Percentiles rank a stretch among this genome's conserved stretches.
Conservation (phyloP, 371 early-diverging fungal genomes). For the Cladochytrium tenue region DNA sequence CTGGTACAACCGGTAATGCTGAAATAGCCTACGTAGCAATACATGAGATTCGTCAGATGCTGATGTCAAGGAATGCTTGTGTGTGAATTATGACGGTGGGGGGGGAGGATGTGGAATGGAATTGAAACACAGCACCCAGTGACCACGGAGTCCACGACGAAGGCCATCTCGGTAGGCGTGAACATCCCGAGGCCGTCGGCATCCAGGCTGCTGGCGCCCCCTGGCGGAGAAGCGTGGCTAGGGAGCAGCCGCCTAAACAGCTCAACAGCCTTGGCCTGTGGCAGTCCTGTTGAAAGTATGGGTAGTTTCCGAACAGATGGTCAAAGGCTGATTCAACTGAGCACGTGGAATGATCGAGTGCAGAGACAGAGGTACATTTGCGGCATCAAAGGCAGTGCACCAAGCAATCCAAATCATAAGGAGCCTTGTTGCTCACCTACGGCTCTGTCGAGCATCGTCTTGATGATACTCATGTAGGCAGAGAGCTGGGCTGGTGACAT, state of each 20-base stretch:
- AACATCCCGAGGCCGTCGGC: neutral
- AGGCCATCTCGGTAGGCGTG: neutral
- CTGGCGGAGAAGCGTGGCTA: neutral
- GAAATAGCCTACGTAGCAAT: neutral
- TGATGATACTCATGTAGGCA: neutral
- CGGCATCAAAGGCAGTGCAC: too few relatives aligned
- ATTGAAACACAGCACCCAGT: too few relatives aligned
- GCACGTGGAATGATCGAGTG: too few relatives aligned
- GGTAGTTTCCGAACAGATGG: neutral
- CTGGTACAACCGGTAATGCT: neutral
- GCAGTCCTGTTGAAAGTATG: neutral
- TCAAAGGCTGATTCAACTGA: too few relatives aligned
- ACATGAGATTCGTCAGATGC: too few relatives aligned
- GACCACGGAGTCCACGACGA: neutral
- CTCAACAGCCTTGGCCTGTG: neutral
- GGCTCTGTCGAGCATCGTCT: neutral
- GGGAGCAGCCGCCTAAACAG: neutral
- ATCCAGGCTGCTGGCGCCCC: too few relatives aligned
- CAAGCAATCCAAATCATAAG: too few relatives aligned
- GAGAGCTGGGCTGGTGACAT: neutral
- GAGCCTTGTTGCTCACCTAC: neutral
- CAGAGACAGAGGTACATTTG: too few relatives aligned
- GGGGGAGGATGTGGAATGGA: too few relatives aligned
- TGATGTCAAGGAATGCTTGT: too few relatives aligned
- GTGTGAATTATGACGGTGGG: too few relatives aligned